Percentiles rank a stretch among this genome's conserved stretches.
These are phyloP conservation scores for Pelargonium nanum DNA, from an alignment of 345 rosid species.

Conservation along the genomic window DNA sequence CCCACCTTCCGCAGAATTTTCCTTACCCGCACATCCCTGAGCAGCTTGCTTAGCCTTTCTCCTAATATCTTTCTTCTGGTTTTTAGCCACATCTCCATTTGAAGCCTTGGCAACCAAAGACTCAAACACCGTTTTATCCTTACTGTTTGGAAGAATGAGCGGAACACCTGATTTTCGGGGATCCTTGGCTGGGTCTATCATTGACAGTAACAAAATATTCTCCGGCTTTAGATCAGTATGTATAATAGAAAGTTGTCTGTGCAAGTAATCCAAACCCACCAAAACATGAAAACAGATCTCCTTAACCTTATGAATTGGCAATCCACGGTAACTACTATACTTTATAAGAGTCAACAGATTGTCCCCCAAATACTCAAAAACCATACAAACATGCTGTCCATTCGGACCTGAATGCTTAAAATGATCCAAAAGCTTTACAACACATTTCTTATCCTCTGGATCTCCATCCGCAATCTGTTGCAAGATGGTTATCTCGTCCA, in stretches of 20 bases:
- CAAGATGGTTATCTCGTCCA: slow-evolving; percentile 71
- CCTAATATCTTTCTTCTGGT: slow-evolving; percentile 53
- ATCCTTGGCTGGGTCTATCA: slow-evolving; percentile 52
- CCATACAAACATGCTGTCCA: slow-evolving; percentile 77
- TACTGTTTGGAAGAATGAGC: slow-evolving; percentile 33
- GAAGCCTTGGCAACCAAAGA: slow-evolving; percentile 16
- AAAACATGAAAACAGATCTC: slow-evolving; percentile 46
- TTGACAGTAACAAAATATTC: slow-evolving; percentile 49
- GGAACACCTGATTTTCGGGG: slow-evolving; percentile 37
- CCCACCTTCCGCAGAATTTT: slow-evolving; percentile 24
- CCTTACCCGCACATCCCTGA: slow-evolving; percentile 43
- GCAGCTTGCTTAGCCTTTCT: slow-evolving; percentile 51
- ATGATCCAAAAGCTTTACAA: slow-evolving; percentile 68
- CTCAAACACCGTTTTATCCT: slow-evolving; percentile 27
- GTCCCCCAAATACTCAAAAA: slow-evolving; percentile 66
- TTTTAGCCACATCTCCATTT: slow-evolving; percentile 44
- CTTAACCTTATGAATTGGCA: slow-evolving; percentile 50
- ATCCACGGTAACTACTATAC: slow-evolving; percentile 44
- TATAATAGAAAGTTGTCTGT: slow-evolving; percentile 59
- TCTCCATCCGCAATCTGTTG: slow-evolving; percentile 63
- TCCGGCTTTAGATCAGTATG: slow-evolving; percentile 70
- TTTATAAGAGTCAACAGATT: slow-evolving; percentile 61
- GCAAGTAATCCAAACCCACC: slow-evolving; percentile 63
- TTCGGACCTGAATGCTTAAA: slow-evolving; percentile 73
- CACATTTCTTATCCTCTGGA: slow-evolving; percentile 49